A percentile compares a stretch with the other conserved stretches of the same genome.
Conservation (phyloP, 139 green algal species). For the Pleodorina starrii region DNA sequence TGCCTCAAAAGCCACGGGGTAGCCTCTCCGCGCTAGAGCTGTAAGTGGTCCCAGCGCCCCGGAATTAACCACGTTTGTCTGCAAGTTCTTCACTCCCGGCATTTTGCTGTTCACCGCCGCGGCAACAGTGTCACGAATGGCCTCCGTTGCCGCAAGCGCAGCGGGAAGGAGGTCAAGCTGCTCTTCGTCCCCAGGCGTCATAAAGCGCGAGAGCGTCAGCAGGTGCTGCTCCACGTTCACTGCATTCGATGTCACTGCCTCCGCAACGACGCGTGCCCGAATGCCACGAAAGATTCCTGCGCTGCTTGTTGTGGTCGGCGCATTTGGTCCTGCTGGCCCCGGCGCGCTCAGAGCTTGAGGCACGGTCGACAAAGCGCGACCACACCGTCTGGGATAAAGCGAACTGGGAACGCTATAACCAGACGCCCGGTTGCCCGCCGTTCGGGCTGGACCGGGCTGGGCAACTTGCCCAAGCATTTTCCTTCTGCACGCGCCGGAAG, state of each 20-base stretch:
- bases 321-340: background rate
- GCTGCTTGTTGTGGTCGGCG: background rate
- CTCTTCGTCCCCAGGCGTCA: background rate
- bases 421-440: background rate
- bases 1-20: slow-evolving; percentile 48
- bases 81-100: slow-evolving; percentile 23
- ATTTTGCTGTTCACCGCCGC: slow-evolving; percentile 40
- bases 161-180: background rate
- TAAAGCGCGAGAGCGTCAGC: background rate
- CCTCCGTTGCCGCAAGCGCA: slow-evolving; percentile 14
- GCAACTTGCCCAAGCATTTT: slow-evolving; percentile 13
- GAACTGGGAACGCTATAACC: background rate
- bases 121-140: background rate
- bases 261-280: slow-evolving; percentile 4
- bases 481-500: background rate
- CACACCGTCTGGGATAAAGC: background rate
- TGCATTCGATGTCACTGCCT: background rate
- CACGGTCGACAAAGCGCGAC: background rate
- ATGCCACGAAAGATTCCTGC: background rate
- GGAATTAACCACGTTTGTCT: slow-evolving; percentile 19
- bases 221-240: slow-evolving; percentile 32
- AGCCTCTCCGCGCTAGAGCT: slow-evolving; percentile 2
- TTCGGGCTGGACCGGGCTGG: slow-evolving; percentile 14
- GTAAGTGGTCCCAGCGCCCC: slow-evolving; percentile 28
- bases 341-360: background rate